Evolutionary conservation across 2,329 filamentous ascomycete genomes (phyloP), one percentile per base, ranked within the genome.

Genomic region (Arthrinium phaeospermum): DNA sequence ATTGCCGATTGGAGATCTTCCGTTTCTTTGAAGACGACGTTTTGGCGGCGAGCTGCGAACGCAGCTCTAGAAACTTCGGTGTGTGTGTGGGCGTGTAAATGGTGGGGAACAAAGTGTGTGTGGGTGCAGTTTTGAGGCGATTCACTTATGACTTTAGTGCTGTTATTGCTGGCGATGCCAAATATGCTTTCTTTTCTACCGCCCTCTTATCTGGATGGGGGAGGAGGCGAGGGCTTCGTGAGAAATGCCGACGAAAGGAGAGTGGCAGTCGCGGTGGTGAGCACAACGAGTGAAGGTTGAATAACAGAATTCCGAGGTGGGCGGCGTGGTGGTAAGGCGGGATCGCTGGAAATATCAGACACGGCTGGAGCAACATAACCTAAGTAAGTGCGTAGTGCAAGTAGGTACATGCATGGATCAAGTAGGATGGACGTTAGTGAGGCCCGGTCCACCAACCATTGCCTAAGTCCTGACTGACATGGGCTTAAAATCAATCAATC

Each of bases 1-100:
- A 81, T 80, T 82, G 84, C 77, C 85, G 87, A 79, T 83, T 74
- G 72, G 85, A 85, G 79, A 92, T 88, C 88, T 90, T 92, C 87
- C 90, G 88, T 90, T 92, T 92, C 90, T 92, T 92, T 88, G 85
- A 87, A 86, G 89, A 91, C 90, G 90, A 91, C 90, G 90, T 92
- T 83, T 88, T 92, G 90, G 88, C 86, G 82, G 87, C 84, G 90
- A 92, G 90, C 90, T 91, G 90, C 90, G 81, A 81, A 77, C 78
- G 89, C 89, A 91, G 89, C 89, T 91, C 89, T 83, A 78, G 79
- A 76, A 72, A 75, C 77, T 75, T 76, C 68, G 71, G 71, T 67
- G 69, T 64, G 49, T 51, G 49, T 51, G 57, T 64, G 57, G 57
- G 57, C 19, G 57, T 64, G 57, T 64, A 64, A 64, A 64, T 64